phyloP scores from a whole-genome alignment of 768 basidiomycete species.

The Coprinopsis cinerea region DNA sequence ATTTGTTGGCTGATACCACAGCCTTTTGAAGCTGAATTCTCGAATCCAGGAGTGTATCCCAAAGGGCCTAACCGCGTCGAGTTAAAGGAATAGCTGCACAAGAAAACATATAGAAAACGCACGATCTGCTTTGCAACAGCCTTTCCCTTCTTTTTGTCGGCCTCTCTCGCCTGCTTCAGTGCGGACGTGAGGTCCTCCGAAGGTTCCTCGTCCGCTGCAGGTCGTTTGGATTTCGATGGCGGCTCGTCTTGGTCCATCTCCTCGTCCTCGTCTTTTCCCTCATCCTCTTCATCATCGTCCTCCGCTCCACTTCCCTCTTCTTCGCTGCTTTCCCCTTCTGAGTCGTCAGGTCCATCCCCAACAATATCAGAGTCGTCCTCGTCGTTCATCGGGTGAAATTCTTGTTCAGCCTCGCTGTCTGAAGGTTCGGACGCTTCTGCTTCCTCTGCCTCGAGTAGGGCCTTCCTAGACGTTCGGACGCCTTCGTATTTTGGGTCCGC shows the following conservation, averaged over 20 bases:
- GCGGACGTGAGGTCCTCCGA: conserved; percentile 42
- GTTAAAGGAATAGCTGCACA: neutral
- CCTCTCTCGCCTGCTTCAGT: conserved; percentile 55
- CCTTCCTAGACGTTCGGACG: conserved; percentile 53
- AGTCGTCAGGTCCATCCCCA: conserved; percentile 24
- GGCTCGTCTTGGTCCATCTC: conserved; percentile 3
- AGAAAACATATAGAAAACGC: conserved; percentile 22
- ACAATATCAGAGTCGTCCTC: conserved; percentile 25
- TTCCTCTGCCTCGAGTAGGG: conserved; percentile 41
- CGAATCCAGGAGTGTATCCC: conserved; percentile 86
- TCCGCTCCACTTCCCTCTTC: too few species aligned
- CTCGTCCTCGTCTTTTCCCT: conserved; percentile 13
- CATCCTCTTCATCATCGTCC: conserved; percentile 15
- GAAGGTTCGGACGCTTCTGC: conserved; percentile 22
- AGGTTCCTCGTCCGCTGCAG: conserved; percentile 12
- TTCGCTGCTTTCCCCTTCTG: conserved; percentile 17
- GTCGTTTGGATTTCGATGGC: conserved; percentile 6
- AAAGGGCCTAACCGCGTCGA: conserved; percentile 50
- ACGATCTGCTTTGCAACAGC: conserved; percentile 83
- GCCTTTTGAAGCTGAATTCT: conserved; percentile 90
- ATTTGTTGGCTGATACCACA: conserved; percentile 51
- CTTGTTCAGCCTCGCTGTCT: conserved; percentile 21
- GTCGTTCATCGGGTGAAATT: conserved; percentile 15
- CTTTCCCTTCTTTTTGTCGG: conserved; percentile 75
- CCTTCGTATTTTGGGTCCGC: conserved; percentile 79